Conservation (phyloP, 2,329 filamentous ascomycete genomes). For the Rhynchosporium agropyri region DNA sequence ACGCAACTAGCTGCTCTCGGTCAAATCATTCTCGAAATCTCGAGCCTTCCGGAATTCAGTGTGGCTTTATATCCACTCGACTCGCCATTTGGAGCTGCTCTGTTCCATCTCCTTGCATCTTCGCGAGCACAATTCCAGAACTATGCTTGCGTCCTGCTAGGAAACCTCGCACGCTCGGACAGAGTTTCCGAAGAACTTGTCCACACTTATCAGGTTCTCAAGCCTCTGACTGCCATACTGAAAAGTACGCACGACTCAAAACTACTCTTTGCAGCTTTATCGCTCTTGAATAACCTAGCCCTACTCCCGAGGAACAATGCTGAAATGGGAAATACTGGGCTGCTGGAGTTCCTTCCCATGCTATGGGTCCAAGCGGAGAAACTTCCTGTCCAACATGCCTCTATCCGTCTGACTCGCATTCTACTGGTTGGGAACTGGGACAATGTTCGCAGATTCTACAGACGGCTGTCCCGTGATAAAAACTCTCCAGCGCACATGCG, state of each 20-base stretch:
- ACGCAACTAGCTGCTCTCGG: background rate
- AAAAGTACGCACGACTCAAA: background rate
- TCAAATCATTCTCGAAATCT: background rate
- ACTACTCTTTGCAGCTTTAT: background rate
- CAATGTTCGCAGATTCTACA: constrained; percentile 11
- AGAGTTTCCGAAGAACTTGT: background rate
- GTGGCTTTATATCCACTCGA: constrained; percentile 2
- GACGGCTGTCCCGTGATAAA: constrained; percentile 6
- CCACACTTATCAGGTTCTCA: background rate
- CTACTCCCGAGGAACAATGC: background rate
- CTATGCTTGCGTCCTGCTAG: background rate
- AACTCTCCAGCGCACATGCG: constrained; percentile 8
- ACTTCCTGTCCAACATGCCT: background rate
- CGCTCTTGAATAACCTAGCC: background rate
- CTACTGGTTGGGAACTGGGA: constrained; percentile 5
- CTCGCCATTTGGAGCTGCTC: constrained; percentile 7
- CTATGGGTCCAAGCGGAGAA: constrained; percentile 1
- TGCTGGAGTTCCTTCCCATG: constrained; percentile 2
- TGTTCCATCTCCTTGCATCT: background rate
- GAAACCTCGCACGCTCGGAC: constrained; percentile 5
- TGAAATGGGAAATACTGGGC: background rate
- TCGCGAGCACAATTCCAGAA: background rate
- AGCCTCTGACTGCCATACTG: background rate
- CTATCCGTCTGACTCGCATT: constrained; percentile 3
- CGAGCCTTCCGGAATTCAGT: background rate